A percentile compares a stretch with the other conserved stretches of the same genome.
These are phyloP conservation scores for Glomus cerebriforme DNA, from an alignment of 192 early-diverging fungal species.

Conservation along the genomic window DNA sequence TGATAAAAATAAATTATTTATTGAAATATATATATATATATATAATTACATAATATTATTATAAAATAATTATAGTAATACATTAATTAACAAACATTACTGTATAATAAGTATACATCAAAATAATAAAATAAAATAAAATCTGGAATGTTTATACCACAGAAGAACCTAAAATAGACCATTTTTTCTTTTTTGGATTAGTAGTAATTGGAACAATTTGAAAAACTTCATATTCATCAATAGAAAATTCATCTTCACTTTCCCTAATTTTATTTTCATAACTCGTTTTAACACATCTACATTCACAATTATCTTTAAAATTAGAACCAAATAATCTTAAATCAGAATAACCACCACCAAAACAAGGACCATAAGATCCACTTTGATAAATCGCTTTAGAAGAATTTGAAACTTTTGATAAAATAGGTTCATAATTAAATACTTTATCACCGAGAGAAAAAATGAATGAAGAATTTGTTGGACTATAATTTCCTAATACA, in stretches of 20 bases:
- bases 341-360: not conserved
- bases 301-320: not conserved
- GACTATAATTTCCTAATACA: not conserved
- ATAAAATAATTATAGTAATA: no score
- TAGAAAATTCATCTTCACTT: not conserved
- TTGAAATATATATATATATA: no score
- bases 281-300: not conserved
- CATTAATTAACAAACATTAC: no score
- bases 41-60: no score
- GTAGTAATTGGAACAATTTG: not conserved
- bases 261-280: not conserved
- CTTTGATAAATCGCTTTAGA: not conserved
- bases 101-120: no score
- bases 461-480: not conserved
- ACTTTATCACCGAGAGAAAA: conserved; percentile 4
- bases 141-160: no score
- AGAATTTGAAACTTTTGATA: not conserved
- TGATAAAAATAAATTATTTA: no score
- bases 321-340: not conserved
- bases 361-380: not conserved
- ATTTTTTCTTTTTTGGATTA: not conserved
- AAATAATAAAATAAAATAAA: no score
- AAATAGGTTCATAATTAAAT: not conserved
- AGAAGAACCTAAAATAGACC: not conserved
- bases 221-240: conserved; percentile 10